Evolutionary conservation across 2,329 filamentous ascomycete genomes (phyloP), one percentile per base, ranked within the genome.

Genomic region (Penicillium sp.): DNA sequence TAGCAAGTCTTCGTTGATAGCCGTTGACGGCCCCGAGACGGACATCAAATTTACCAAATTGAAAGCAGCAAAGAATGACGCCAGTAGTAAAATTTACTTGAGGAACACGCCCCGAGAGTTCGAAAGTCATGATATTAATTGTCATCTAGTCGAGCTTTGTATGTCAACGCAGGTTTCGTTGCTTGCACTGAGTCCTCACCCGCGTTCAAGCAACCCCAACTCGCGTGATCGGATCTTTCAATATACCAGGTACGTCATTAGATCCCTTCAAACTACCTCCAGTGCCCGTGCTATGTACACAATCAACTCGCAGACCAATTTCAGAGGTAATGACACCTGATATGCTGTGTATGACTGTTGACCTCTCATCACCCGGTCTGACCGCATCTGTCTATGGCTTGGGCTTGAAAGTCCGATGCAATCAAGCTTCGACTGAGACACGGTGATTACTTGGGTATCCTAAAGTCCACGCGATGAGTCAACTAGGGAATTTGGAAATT

Each of bases 211-310:
- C 10, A 16, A 16, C 9, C 13, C 34, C 18, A n/a, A 50, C 46
- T 45, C 31, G 53, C 53, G 51, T 46, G 50, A 56, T 53, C 53
- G 48, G 44, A 42, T 56, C 53, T 31, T 39, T 45, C 4, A 6
- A 31, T 15, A 26, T n/a, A 2, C 6, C 7, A 26, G 24, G 7
- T 26, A 26, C 24, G 2, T 8, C 28, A 36, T 43, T 43, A 18
- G 16, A 2, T 6, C 31, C 18, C 15, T 28, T 18, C 15, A 21
- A 47, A 15, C 28, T 10, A 28, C 28, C 13, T 34, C 8, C 31
- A 10, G 18, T 41, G 10, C 18, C 38, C 15, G 36, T 18, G 39
- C 15, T 43, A 18, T 18, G 1, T 13, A 18, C 13, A 18, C 15
- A 28, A 13, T 6, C 21, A 2, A 2, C 15, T 2, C 7, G 29